phyloP scores from a whole-genome alignment of 2,329 filamentous ascomycete species.

The Paraphaeosphaeria sporulosa region DNA sequence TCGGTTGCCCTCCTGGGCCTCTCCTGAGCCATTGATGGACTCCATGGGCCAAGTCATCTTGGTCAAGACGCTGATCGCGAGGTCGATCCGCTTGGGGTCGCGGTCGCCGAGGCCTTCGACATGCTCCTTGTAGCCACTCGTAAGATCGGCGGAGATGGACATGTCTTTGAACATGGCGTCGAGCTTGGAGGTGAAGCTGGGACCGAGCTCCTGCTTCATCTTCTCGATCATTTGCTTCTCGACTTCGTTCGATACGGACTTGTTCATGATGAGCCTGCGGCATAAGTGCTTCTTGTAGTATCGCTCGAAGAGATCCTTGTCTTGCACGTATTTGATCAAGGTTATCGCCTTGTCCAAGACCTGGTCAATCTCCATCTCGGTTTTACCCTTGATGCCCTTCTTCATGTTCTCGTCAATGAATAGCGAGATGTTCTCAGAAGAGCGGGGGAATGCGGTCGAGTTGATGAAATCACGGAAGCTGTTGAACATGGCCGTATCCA shows the following conservation, averaged over 20 bases:
- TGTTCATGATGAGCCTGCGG: slow-evolving; percentile 83
- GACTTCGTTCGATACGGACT: slow-evolving; percentile 87
- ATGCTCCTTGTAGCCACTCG: slow-evolving; percentile 76
- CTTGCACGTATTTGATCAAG: slow-evolving; percentile 84
- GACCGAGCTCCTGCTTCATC: slow-evolving; percentile 97
- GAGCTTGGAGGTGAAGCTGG: slow-evolving; percentile 89
- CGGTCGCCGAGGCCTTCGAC: slow-evolving; percentile 65
- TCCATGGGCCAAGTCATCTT: slow-evolving; percentile 96
- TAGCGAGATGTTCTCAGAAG: slow-evolving; percentile 90
- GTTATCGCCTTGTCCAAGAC: slow-evolving; percentile 90
- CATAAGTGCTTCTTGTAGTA: slow-evolving; percentile 99
- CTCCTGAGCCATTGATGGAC: slow-evolving; percentile 71
- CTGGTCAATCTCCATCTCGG: slow-evolving; percentile 82
- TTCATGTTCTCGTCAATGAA: slow-evolving; percentile 98
- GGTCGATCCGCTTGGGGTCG: slow-evolving; percentile 72
- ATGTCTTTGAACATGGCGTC: slow-evolving; percentile 99
- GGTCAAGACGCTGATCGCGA: slow-evolving; percentile 85
- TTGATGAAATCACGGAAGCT: slow-evolving; percentile 96
- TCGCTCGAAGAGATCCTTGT: slow-evolving; percentile 93
- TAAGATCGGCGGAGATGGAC: slow-evolving; percentile 84
- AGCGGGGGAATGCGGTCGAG: slow-evolving; percentile 70
- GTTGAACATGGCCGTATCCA: slow-evolving; percentile 83
- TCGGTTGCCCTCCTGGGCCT: slow-evolving; percentile 55
- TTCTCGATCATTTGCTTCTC: slow-evolving; percentile 95
- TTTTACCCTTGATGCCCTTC: slow-evolving; percentile 91